These are phyloP conservation scores for Penicillium ochrochloron DNA, from an alignment of 495 filamentous ascomycete genomes.

Conservation along the genomic window DNA sequence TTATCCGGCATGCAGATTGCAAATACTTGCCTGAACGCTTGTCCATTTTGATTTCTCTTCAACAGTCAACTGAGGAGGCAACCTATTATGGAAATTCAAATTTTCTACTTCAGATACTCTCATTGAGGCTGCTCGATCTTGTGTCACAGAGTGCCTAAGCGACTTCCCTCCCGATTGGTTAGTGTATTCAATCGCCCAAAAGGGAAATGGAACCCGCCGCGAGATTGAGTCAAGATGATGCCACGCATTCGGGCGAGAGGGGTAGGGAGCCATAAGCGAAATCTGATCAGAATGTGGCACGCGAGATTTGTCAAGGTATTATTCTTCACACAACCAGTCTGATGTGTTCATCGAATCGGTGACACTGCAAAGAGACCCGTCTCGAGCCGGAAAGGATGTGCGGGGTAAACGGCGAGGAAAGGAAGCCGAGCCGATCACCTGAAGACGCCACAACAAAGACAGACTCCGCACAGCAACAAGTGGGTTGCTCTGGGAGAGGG, in stretches of 20 bases:
- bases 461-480: neutral
- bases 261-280: neutral
- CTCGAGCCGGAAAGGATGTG: conserved; percentile 9
- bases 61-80: neutral
- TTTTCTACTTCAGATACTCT: neutral
- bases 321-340: neutral
- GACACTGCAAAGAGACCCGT: conserved; percentile 1
- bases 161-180: neutral
- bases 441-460: conserved; percentile 3
- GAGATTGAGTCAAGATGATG: neutral
- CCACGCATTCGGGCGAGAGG: neutral
- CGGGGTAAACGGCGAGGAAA: conserved; percentile 13
- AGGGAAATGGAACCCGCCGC: conserved; percentile 8
- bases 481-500: neutral
- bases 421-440: conserved; percentile 17
- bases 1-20: neutral
- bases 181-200: conserved; percentile 3
- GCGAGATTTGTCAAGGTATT: too few species aligned
- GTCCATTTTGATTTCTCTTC: neutral
- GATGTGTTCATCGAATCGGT: neutral
- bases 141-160: neutral
- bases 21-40: neutral
- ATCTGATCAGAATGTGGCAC: neutral
- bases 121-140: neutral
- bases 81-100: neutral